A percentile compares a stretch with the other conserved stretches of the same genome.
Evolutionary conservation across 2,329 filamentous ascomycete species (phyloP).

Genomic region (Sporothrix inflata): DNA sequence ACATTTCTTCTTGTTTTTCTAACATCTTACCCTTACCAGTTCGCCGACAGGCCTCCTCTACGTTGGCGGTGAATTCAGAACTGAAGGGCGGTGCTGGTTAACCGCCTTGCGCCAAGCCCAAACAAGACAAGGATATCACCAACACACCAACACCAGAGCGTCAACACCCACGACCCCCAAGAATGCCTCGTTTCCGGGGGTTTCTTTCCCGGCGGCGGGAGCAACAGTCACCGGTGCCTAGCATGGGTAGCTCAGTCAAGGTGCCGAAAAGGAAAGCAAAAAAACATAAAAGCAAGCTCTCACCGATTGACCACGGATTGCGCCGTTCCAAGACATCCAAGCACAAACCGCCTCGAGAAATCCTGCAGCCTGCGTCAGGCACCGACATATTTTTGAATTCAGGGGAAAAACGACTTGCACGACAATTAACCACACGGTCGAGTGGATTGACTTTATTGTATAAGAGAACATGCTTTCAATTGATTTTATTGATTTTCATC

Average conservation of each 20-base stretch:
- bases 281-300: neutral
- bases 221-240: neutral
- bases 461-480: neutral
- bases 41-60: no score
- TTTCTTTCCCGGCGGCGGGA: neutral
- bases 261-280: neutral
- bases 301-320: neutral
- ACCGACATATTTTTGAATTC: slow-evolving; percentile 8
- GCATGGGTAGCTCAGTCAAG: no score
- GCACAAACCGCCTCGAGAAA: neutral
- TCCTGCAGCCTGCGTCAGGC: slow-evolving; percentile 14
- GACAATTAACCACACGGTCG: neutral
- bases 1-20: neutral
- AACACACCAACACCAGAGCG: neutral
- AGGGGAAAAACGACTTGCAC: neutral
- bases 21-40: no score
- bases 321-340: neutral
- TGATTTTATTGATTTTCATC: neutral
- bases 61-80: neutral
- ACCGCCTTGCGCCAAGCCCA: slow-evolving; percentile 7
- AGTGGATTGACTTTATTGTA: neutral
- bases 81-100: neutral
- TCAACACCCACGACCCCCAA: neutral
- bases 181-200: neutral
- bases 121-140: neutral